Percentiles rank a stretch among this genome's conserved stretches.
These are phyloP conservation scores for Paraphoma chrysanthemicola DNA, from an alignment of 2,329 filamentous ascomycete species.

Conservation along the genomic window DNA sequence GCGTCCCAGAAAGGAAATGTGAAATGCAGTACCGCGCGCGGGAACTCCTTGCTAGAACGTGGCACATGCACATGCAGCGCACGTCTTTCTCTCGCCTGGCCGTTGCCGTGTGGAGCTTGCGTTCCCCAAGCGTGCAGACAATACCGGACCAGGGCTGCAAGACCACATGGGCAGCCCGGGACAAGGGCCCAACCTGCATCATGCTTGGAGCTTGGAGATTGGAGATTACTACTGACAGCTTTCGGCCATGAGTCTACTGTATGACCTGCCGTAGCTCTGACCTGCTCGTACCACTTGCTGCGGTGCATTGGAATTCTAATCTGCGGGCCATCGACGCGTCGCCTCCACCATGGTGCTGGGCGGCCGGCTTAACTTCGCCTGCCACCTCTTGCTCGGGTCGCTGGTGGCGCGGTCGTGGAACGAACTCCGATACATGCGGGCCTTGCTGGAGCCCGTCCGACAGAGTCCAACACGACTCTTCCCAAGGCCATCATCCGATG, in stretches of 20 bases:
- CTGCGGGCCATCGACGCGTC: slow-evolving; percentile 37
- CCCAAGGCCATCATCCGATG: background rate
- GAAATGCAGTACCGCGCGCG: background rate
- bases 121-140: background rate
- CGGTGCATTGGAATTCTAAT: slow-evolving; percentile 29
- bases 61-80: background rate
- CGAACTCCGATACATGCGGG: slow-evolving; percentile 16
- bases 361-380: slow-evolving; percentile 14
- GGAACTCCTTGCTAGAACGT: background rate
- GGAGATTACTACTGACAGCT: too few relatives aligned
- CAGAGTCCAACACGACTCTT: too few relatives aligned
- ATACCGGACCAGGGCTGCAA: background rate
- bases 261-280: slow-evolving; percentile 16
- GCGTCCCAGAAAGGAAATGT: background rate
- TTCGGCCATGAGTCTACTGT: background rate
- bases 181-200: slow-evolving; percentile 1
- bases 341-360: slow-evolving; percentile 16
- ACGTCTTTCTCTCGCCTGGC: background rate
- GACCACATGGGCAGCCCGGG: too few relatives aligned
- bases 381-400: slow-evolving; percentile 29
- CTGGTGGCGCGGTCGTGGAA: slow-evolving; percentile 25
- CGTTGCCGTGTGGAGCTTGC: too few relatives aligned
- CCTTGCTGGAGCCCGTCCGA: background rate
- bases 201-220: slow-evolving; percentile 2
- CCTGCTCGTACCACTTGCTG: slow-evolving; percentile 1